A percentile compares a stretch with the other conserved stretches of the same genome.
Conservation (phyloP, 139 green algal genomes). For the Chlamydomonas applanata region DNA sequence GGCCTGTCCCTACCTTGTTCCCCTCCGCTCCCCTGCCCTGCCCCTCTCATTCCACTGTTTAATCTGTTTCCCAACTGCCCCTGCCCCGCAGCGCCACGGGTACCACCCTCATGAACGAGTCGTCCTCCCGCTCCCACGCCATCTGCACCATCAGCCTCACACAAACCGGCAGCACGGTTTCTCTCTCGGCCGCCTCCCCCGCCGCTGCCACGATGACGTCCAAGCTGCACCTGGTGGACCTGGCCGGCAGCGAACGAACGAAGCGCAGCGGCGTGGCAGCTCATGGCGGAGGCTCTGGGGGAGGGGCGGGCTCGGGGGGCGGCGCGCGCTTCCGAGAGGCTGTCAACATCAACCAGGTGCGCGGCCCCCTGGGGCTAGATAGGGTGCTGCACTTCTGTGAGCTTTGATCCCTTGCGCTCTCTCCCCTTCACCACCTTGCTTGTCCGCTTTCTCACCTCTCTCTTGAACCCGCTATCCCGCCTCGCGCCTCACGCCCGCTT, state of each 20-base stretch:
- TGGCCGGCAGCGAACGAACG: constrained; percentile 48
- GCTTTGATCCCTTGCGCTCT: neutral
- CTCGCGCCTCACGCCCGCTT: no score
- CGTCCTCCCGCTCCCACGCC: constrained; percentile 57
- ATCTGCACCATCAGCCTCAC: constrained; percentile 59
- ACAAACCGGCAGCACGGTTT: constrained; percentile 16
- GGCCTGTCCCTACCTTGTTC: no score
- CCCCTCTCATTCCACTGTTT: no score
- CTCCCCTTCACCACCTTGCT: no score
- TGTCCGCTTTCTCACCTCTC: no score
- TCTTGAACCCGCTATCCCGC: no score
- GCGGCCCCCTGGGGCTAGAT: neutral
- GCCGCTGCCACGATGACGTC: constrained; percentile 5
- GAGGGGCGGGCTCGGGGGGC: neutral
- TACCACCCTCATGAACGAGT: constrained; percentile 52
- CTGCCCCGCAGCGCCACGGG: constrained; percentile 32
- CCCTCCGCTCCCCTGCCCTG: no score
- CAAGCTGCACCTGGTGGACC: constrained; percentile 57
- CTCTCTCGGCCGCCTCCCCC: neutral
- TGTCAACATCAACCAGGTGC: constrained; percentile 67
- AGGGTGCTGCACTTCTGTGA: neutral
- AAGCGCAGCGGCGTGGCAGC: constrained; percentile 28
- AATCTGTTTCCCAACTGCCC: neutral
- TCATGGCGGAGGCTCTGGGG: neutral
- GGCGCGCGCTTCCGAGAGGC: constrained; percentile 49